These are phyloP conservation scores for Pythium chondricola DNA, from an alignment of 352 stramenopile genomes.

Conservation along the genomic window DNA sequence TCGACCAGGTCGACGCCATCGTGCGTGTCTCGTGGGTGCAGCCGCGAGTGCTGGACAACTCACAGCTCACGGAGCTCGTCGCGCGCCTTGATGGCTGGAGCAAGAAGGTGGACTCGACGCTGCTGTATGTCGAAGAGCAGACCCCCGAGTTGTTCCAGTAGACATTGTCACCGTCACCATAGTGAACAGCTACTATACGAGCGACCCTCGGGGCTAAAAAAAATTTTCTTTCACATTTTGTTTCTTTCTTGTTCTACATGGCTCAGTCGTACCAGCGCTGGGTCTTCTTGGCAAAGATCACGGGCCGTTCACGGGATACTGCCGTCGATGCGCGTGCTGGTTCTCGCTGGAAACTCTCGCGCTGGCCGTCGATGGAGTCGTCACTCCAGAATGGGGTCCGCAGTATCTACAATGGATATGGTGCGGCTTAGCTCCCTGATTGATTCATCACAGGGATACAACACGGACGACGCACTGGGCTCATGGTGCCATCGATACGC, in stretches of 20 bases:
- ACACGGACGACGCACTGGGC: slow-evolving; percentile 12
- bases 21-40: slow-evolving; percentile 95
- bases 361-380: slow-evolving; percentile 2
- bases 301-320: slow-evolving; percentile 7
- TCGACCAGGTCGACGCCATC: slow-evolving; percentile 90
- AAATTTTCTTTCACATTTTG: slow-evolving; percentile 1
- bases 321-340: background rate
- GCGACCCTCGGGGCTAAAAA: no score
- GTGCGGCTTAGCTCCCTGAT: no score
- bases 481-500: slow-evolving; percentile 13
- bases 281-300: slow-evolving; percentile 30
- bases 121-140: slow-evolving; percentile 83
- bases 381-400: slow-evolving; percentile 21
- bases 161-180: background rate
- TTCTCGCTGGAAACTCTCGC: slow-evolving; percentile 4
- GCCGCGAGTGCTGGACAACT: slow-evolving; percentile 76
- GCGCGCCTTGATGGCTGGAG: slow-evolving; percentile 64
- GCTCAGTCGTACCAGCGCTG: slow-evolving; percentile 52
- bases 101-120: slow-evolving; percentile 79
- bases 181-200: no score
- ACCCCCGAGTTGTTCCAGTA: slow-evolving; percentile 86
- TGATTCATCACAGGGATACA: no score
- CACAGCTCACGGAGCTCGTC: slow-evolving; percentile 72
- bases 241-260: background rate
- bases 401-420: no score